phyloP scores from a whole-genome alignment of 1,284 basidiomycete genomes.

The Leucoagaricus sp. region DNA sequence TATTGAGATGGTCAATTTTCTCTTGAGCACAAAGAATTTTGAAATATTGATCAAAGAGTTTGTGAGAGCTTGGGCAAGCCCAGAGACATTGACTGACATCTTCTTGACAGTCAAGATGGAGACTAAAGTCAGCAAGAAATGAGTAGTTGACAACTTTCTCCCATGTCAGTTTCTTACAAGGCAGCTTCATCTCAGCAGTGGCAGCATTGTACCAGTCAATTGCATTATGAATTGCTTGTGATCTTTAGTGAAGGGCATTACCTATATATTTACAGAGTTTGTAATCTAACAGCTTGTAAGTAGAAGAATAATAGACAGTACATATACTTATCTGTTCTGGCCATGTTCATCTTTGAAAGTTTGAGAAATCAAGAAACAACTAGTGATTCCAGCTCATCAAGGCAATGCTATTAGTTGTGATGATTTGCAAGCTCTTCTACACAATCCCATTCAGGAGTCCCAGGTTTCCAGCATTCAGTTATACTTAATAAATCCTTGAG shows the following conservation, averaged over 20 bases:
- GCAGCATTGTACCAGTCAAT: constrained; percentile 23
- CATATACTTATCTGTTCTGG: neutral
- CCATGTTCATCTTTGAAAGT: constrained; percentile 6
- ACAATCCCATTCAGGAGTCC: neutral
- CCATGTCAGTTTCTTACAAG: constrained; percentile 21
- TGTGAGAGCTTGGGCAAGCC: constrained; percentile 23
- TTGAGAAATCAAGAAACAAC: constrained; percentile 9
- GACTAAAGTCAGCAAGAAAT: constrained; percentile 34
- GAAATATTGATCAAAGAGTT: constrained; percentile 28
- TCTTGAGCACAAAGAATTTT: no score
- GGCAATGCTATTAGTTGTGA: neutral
- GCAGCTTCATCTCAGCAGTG: constrained; percentile 16
- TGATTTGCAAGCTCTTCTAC: neutral
- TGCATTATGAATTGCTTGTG: constrained; percentile 21
- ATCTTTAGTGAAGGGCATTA: constrained; percentile 22
- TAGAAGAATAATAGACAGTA: neutral
- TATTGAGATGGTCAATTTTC: constrained; percentile 32
- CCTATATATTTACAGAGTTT: no score
- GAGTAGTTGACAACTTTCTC: constrained; percentile 28
- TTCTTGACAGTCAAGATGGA: constrained; percentile 29
- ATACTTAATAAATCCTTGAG: neutral
- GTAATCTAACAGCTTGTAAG: constrained; percentile 19
- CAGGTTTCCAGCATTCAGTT: neutral
- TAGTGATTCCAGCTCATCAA: constrained; percentile 5
- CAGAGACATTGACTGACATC: constrained; percentile 28